phyloP scores from a whole-genome alignment of 2,329 filamentous ascomycete species.

The Fusarium xyrophilum region DNA sequence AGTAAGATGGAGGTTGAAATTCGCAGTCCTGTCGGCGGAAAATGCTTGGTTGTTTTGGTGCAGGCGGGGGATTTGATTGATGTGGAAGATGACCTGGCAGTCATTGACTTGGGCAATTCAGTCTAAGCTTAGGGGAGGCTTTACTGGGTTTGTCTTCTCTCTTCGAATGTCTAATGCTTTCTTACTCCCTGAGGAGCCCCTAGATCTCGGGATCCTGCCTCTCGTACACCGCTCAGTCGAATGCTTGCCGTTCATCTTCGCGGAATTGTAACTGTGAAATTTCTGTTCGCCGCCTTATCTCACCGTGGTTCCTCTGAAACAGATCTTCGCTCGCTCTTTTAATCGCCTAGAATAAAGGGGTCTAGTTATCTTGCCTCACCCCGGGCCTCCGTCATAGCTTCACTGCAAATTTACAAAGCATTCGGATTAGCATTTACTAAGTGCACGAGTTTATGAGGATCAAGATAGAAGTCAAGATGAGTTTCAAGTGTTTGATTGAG shows the following conservation, averaged over 20 bases:
- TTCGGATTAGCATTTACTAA: not conserved
- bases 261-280: too few species aligned
- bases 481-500: not conserved
- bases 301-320: too few species aligned
- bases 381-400: not conserved
- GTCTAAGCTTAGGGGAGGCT: too few species aligned
- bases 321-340: not conserved
- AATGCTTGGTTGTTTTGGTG: slow-evolving; percentile 38
- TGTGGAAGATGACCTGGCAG: slow-evolving; percentile 39
- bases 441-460: not conserved
- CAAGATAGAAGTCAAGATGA: not conserved
- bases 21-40: slow-evolving; percentile 40
- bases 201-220: not conserved
- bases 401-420: not conserved
- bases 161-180: too few species aligned
- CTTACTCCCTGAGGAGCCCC: too few species aligned
- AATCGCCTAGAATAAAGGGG: not conserved
- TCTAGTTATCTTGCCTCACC: not conserved
- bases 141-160: too few species aligned
- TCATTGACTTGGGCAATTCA: slow-evolving; percentile 19
- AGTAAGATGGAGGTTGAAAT: slow-evolving; percentile 51
- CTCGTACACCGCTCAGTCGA: too few species aligned
- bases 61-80: slow-evolving; percentile 43
- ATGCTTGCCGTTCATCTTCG: too few species aligned
- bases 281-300: too few species aligned